phyloP scores from a whole-genome alignment of 2,329 filamentous ascomycete genomes.

The Cladosporium sp. region DNA sequence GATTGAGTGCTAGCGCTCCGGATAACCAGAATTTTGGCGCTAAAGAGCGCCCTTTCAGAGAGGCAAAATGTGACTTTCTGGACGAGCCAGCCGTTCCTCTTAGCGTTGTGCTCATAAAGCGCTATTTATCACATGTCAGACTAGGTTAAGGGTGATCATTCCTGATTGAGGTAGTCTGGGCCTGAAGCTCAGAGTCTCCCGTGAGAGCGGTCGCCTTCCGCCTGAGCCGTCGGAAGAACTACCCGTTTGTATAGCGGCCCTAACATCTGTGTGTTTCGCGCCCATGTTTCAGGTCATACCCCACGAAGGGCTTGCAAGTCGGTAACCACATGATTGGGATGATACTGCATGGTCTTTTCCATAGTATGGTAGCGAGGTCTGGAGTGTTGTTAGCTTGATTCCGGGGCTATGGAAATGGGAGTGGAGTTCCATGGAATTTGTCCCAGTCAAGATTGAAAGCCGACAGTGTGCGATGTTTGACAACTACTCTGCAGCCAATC shows the following conservation, averaged over 20 bases:
- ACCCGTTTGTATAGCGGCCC: background rate
- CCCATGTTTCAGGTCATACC: background rate
- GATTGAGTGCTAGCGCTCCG: background rate
- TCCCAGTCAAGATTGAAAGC: background rate
- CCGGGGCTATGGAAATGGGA: background rate
- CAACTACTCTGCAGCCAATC: background rate
- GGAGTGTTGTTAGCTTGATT: background rate
- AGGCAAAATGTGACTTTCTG: background rate
- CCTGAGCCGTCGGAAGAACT: background rate
- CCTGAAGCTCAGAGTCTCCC: background rate
- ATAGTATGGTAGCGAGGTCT: background rate
- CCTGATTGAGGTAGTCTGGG: background rate
- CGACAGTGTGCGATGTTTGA: background rate
- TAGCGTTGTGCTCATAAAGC: background rate
- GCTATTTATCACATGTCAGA: background rate
- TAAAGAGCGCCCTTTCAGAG: background rate
- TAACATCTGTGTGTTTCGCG: background rate
- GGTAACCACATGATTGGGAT: background rate
- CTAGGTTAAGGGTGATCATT: background rate
- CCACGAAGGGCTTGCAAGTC: background rate
- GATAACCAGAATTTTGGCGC: background rate
- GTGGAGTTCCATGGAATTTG: background rate
- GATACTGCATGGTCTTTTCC: background rate
- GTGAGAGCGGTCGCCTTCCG: background rate
- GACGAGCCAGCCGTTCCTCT: background rate